A percentile compares a stretch with the other conserved stretches of the same genome.
These are phyloP conservation scores for Boletus huronensis DNA, from an alignment of 768 basidiomycete genomes.

Conservation along the genomic window DNA sequence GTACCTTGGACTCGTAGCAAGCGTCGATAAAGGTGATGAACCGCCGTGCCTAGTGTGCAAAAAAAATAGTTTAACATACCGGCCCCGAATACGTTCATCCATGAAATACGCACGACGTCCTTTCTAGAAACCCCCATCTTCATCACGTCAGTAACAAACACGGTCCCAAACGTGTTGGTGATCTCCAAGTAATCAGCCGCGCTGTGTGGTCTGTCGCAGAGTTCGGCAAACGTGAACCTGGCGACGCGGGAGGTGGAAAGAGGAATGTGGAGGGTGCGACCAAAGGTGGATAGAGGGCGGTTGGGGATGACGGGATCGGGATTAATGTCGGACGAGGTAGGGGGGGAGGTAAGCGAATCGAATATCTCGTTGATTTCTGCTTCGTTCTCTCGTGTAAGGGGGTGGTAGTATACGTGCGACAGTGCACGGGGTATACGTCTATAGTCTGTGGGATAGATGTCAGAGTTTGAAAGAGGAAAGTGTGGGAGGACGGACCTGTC, in stretches of 20 bases:
- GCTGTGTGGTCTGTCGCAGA: conserved; percentile 86
- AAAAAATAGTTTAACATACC: background rate
- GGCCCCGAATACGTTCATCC: background rate
- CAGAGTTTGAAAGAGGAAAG: background rate
- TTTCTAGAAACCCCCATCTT: conserved; percentile 85
- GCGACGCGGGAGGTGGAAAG: conserved; percentile 79
- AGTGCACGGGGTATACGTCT: conserved; percentile 88
- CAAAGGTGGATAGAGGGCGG: conserved; percentile 83
- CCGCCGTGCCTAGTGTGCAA: conserved; percentile 62
- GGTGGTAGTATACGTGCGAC: conserved; percentile 92
- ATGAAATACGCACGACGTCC: conserved; percentile 59
- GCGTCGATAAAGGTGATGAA: conserved; percentile 99
- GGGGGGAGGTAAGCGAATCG: conserved; percentile 54
- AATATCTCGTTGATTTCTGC: conserved; percentile 85
- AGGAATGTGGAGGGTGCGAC: conserved; percentile 74
- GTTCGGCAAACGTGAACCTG: conserved; percentile 77
- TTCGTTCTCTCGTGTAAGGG: conserved; percentile 61
- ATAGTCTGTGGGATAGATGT: conserved; percentile 62
- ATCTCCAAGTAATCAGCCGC: conserved; percentile 97
- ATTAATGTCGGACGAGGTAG: conserved; percentile 34
- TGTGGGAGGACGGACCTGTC: conserved; percentile 54
- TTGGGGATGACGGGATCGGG: conserved; percentile 53
- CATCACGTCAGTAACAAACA: conserved; percentile 85
- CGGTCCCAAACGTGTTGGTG: conserved; percentile 79
- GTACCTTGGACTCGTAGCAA: conserved; percentile 87